Percentiles rank a stretch among this genome's conserved stretches.
phyloP scores from a whole-genome alignment of 176 grass and related monocot genomes.

The Oryza brachyantha region DNA sequence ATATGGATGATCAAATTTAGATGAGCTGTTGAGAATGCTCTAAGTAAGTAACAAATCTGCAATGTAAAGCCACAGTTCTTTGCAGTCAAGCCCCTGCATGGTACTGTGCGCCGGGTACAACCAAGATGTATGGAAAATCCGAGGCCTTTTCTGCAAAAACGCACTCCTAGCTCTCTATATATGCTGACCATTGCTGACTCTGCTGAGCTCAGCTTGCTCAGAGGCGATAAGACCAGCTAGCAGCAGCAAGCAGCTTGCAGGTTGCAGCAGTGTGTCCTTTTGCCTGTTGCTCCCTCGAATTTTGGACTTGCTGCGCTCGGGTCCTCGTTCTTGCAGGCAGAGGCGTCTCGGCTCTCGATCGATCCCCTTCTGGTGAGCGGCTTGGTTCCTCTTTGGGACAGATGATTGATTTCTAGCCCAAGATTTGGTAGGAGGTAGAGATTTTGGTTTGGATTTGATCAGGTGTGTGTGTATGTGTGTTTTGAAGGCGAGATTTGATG shows the following conservation, averaged over 20 bases:
- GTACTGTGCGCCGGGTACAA: constrained; percentile 20
- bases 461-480: not conserved
- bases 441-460: not conserved
- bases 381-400: not conserved
- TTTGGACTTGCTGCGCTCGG: not conserved
- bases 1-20: no score
- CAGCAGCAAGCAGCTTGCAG: not conserved
- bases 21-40: no score
- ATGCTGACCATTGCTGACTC: not conserved
- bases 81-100: constrained; percentile 50
- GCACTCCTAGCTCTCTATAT: not conserved
- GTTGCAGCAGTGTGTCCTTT: not conserved
- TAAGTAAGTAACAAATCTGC: not conserved
- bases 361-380: constrained; percentile 29
- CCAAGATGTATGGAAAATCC: not conserved
- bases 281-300: not conserved
- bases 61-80: not conserved
- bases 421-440: not conserved
- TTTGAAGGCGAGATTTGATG: not conserved
- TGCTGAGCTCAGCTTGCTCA: not conserved
- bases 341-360: not conserved
- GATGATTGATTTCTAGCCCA: not conserved
- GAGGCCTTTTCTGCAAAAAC: constrained; percentile 1
- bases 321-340: not conserved
- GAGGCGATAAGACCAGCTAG: not conserved